Percentiles rank a stretch among this genome's conserved stretches.
Evolutionary conservation across 352 stramenopile genomes (phyloP).

Genomic region (Pythium sukuiense): DNA sequence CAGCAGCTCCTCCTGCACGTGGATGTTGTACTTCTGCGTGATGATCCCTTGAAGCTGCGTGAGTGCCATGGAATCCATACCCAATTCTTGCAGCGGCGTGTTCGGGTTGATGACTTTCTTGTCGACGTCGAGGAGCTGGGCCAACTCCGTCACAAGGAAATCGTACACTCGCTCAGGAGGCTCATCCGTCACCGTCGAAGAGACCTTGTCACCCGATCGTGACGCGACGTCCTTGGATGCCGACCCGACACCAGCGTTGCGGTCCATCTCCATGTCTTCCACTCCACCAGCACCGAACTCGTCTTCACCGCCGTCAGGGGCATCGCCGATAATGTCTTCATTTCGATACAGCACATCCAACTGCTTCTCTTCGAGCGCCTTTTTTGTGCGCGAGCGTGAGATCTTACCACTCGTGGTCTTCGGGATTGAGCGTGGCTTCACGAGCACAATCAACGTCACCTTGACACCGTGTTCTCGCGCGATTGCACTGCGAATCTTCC

Average conservation of each 20-base stretch:
- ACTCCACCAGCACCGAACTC: slow-evolving; percentile 18
- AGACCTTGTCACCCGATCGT: slow-evolving; percentile 31
- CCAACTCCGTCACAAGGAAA: slow-evolving; percentile 62
- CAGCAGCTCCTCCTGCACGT: slow-evolving; percentile 92
- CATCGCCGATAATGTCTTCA: slow-evolving; percentile 70
- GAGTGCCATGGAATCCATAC: slow-evolving; percentile 93
- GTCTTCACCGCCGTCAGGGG: slow-evolving; percentile 38
- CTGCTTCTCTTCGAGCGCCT: slow-evolving; percentile 57
- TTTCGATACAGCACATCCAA: slow-evolving; percentile 77
- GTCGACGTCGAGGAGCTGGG: slow-evolving; percentile 58
- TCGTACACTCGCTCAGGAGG: slow-evolving; percentile 51
- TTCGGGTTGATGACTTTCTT: slow-evolving; percentile 45
- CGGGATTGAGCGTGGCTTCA: slow-evolving; percentile 91
- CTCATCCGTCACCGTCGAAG: slow-evolving; percentile 52
- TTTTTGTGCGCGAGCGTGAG: slow-evolving; percentile 87
- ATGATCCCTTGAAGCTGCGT: slow-evolving; percentile 95
- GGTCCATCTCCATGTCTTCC: slow-evolving; percentile 34
- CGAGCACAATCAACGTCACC: slow-evolving; percentile 89
- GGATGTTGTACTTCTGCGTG: slow-evolving; percentile 84
- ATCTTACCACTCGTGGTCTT: slow-evolving; percentile 99
- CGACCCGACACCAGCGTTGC: slow-evolving; percentile 7
- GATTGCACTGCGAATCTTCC: slow-evolving; percentile 68
- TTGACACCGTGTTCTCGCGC: slow-evolving; percentile 82
- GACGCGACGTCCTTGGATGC: slow-evolving; percentile 28
- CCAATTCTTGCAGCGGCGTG: slow-evolving; percentile 67